A percentile compares a stretch with the other conserved stretches of the same genome.
These are phyloP conservation scores for Populus hybrid DNA, from an alignment of 441 rosid genomes.

Conservation along the genomic window DNA sequence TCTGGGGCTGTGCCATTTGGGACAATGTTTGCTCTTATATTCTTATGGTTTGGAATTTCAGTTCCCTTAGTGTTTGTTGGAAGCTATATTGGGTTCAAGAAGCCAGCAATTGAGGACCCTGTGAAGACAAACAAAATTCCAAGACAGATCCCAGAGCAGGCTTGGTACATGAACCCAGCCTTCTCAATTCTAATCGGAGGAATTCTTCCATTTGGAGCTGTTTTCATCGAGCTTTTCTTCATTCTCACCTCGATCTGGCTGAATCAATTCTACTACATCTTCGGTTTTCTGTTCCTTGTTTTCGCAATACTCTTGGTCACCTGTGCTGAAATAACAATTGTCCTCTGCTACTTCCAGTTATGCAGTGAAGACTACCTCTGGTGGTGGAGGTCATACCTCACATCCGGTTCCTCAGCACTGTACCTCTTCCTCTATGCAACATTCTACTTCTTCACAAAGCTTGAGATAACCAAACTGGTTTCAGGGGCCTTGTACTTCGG, in stretches of 20 bases:
- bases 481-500: conserved; percentile 84
- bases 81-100: conserved; percentile 69
- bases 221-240: conserved; percentile 89
- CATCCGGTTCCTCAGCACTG: conserved; percentile 87
- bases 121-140: conserved; percentile 95
- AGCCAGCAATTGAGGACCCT: conserved; percentile 70
- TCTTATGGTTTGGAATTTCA: conserved; percentile 96
- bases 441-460: conserved; percentile 96
- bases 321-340: conserved; percentile 87
- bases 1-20: conserved; percentile 97
- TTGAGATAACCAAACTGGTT: conserved; percentile 79
- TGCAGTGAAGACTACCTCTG: conserved; percentile 95
- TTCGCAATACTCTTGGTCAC: conserved; percentile 75
- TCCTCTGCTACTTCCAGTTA: conserved; percentile 92
- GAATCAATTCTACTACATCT: conserved; percentile 92
- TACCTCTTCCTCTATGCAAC: conserved; percentile 85
- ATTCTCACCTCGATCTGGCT: conserved; percentile 95
- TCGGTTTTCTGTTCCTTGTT: conserved; percentile 92
- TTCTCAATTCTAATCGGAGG: conserved; percentile 94
- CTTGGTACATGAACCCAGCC: conserved; percentile 90
- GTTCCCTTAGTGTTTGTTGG: conserved; percentile 85
- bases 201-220: conserved; percentile 91
- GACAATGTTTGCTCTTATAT: conserved; percentile 81
- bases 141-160: conserved; percentile 76
- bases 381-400: conserved; percentile 99